These are phyloP conservation scores for Arxiozyma bovina DNA, from an alignment of 1,139 yeast genomes.

Conservation along the genomic window DNA sequence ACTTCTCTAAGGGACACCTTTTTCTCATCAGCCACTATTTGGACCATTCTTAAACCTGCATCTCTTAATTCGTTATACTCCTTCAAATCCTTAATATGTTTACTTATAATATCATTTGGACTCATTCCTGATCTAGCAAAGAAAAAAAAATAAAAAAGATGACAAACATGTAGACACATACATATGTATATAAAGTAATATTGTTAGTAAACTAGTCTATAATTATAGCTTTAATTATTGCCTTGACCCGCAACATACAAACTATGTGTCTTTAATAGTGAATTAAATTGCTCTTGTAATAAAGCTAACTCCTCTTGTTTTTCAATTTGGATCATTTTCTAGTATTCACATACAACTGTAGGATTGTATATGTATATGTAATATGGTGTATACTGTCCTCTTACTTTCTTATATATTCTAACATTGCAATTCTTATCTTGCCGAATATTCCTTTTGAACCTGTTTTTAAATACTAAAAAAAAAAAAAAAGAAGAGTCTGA, in stretches of 20 bases:
- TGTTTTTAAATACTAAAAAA: neutral
- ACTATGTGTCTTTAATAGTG: neutral
- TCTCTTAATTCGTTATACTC: slow-evolving; percentile 31
- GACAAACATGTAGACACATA: neutral
- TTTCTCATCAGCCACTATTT: slow-evolving; percentile 28
- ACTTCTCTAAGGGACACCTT: slow-evolving; percentile 20
- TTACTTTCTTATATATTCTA: no score
- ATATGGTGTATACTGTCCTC: no score
- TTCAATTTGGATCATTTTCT: neutral
- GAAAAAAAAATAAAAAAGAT: no score
- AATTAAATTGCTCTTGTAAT: neutral
- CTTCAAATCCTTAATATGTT: slow-evolving; percentile 26
- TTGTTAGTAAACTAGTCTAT: neutral
- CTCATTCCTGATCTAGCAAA: neutral
- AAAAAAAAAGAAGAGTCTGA: no score
- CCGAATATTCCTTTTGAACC: neutral
- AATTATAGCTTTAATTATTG: neutral
- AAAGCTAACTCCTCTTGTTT: neutral
- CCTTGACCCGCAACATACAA: neutral
- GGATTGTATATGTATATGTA: no score
- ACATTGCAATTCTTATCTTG: no score
- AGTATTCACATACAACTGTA: neutral
- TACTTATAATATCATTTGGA: slow-evolving; percentile 12
- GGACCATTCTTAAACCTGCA: slow-evolving; percentile 24
- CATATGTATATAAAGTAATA: no score